Evolutionary conservation across 2,329 filamentous ascomycete species (phyloP).

Genomic region (Diaporthe citriasiana): DNA sequence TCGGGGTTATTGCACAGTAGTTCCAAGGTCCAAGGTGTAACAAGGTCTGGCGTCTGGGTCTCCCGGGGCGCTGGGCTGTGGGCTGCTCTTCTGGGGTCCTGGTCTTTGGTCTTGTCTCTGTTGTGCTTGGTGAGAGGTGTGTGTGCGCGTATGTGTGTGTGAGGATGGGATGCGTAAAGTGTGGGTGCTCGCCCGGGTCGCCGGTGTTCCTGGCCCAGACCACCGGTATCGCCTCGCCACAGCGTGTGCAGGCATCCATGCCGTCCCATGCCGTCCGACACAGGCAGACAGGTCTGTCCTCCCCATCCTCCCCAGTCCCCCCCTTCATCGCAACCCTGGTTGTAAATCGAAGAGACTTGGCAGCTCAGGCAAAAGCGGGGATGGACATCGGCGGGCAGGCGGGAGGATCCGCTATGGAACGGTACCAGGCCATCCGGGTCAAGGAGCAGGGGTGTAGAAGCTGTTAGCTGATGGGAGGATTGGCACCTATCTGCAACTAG

Average conservation of each 20-base stretch:
- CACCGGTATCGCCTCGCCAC: constrained; percentile 33
- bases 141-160: not conserved
- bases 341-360: not conserved
- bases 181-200: constrained; percentile 2
- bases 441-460: not conserved
- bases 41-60: constrained; percentile 18
- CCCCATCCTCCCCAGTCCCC: not conserved
- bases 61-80: not conserved
- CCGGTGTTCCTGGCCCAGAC: constrained; percentile 24
- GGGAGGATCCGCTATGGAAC: constrained; percentile 19
- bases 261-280: constrained; percentile 5
- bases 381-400: constrained; percentile 2
- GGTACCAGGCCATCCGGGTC: not conserved
- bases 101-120: not conserved
- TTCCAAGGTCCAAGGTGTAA: constrained; percentile 13
- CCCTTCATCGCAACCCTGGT: constrained; percentile 4
- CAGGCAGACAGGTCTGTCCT: not conserved
- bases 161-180: not conserved
- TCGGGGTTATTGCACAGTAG: constrained; percentile 7
- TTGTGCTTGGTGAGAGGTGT: not conserved
- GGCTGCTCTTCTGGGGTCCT: not conserved
- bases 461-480: not conserved
- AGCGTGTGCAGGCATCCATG: constrained; percentile 26
- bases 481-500: not conserved
- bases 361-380: constrained; percentile 15